phyloP scores from a whole-genome alignment of 176 grass and related monocot genomes.

The Juncus inflexus region DNA sequence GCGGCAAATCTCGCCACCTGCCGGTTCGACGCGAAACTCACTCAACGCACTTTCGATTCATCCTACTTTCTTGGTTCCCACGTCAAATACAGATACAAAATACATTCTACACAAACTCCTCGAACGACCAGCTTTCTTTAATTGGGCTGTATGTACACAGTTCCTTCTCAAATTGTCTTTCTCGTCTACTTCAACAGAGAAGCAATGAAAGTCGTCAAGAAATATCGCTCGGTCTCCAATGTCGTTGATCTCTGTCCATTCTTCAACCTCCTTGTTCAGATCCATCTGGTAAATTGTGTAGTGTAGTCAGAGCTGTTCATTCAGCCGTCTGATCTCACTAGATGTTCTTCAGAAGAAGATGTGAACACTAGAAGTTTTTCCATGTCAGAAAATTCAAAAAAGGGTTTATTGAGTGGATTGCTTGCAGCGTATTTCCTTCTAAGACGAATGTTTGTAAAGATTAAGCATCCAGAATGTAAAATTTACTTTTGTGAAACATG shows the following conservation, averaged over 20 bases:
- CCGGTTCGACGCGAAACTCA: not conserved
- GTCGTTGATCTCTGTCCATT: slow-evolving; percentile 20
- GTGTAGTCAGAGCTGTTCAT: not conserved
- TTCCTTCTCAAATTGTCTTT: not conserved
- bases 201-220: slow-evolving; percentile 21
- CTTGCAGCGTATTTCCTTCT: not conserved
- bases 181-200: slow-evolving; percentile 7
- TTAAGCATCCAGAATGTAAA: not conserved
- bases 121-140: no score
- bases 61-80: not conserved
- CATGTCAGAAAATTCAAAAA: not conserved
- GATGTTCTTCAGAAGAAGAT: not conserved
- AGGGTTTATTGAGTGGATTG: not conserved
- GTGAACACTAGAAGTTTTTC: not conserved
- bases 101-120: not conserved
- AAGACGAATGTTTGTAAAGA: not conserved
- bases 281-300: not conserved
- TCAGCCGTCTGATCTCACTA: not conserved
- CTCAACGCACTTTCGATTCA: slow-evolving; percentile 10
- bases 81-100: slow-evolving; percentile 8
- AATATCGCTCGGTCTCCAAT: slow-evolving; percentile 17
- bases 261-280: slow-evolving; percentile 3
- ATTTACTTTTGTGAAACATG: not conserved
- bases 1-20: not conserved
- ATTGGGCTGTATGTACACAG: slow-evolving; percentile 5